phyloP scores from a whole-genome alignment of 805 yeast species.

The Candida berthetii region DNA sequence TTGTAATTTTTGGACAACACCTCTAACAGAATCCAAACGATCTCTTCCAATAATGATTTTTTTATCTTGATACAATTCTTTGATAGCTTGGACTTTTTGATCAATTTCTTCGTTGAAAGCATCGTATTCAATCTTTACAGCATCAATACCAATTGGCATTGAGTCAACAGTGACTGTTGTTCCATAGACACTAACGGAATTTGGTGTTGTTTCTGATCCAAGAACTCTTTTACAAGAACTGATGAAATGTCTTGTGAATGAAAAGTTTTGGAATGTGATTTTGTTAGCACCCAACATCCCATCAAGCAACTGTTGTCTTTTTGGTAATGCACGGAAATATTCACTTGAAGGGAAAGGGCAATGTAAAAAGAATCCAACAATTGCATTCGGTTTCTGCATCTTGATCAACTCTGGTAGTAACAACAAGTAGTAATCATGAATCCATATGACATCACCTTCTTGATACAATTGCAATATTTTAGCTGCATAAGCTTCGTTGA shows the following conservation, averaged over 20 bases:
- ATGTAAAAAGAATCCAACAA: constrained; percentile 76
- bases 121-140: constrained; percentile 58
- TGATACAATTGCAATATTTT: constrained; percentile 65
- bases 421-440: constrained; percentile 84
- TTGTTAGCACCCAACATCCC: constrained; percentile 90
- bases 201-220: constrained; percentile 54
- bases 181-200: constrained; percentile 67
- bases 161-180: constrained; percentile 67
- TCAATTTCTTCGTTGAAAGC: constrained; percentile 41
- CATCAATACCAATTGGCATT: constrained; percentile 87
- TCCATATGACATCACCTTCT: constrained; percentile 90
- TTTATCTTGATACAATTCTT: constrained; percentile 53
- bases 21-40: constrained; percentile 84
- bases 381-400: constrained; percentile 66
- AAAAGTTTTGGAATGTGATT: constrained; percentile 79
- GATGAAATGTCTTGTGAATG: constrained; percentile 86
- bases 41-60: constrained; percentile 93
- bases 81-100: constrained; percentile 58
- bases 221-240: constrained; percentile 84
- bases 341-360: constrained; percentile 95
- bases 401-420: constrained; percentile 79
- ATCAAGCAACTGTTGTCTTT: constrained; percentile 74
- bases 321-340: constrained; percentile 83
- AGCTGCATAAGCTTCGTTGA: constrained; percentile 87
- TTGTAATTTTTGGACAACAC: constrained; percentile 87